Evolutionary conservation across 2,329 filamentous ascomycete genomes (phyloP), one percentile per base, ranked within the genome.

Genomic region (Cladosporium halotolerans): DNA sequence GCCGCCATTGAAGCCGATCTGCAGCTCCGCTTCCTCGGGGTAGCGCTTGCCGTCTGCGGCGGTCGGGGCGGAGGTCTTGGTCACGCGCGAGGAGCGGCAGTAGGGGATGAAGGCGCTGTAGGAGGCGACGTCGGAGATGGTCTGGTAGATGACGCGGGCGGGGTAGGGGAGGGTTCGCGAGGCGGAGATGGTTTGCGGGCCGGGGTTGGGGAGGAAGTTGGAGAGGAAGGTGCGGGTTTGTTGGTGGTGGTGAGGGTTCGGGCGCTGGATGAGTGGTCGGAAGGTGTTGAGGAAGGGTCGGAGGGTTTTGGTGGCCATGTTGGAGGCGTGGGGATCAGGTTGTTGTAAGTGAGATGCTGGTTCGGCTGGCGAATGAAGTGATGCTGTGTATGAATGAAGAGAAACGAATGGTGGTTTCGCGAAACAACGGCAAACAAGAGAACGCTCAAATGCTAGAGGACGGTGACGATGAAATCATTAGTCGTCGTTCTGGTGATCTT

Each of bases 51-150:
- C 72, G 48, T 75, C 63, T 43, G 55, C 5, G 55, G 72, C 56
- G 23, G 23, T 28, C 8, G 81, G 75, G 10, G 68, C 51, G 6
- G 88, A 85, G 80, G 86, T 89, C 55, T 78, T 76, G 1, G 89
- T 96, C 39, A 97, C 89, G 56, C 77, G 79, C 36, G 88, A 91
- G 43, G 76, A 77, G 41, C 82, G 80, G 73, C 92, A 95, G 79
- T 95, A 96, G 9, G 93, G 93, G n/a, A 99, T 82, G 77, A 97
- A 99, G 60, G 76, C 70, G 36, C 79, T 76, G 80, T 99, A 99
- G 58, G 82, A 83, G 70, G 89, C 82, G 59, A 99, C 84, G 71
- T 96, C 89, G 72, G 90, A 84, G 69, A 99, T 91, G 52, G 96
- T 80, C 60, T 78, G 77, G 80, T 93, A 99, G 62, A 99, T 83